Evolutionary conservation across 2,329 filamentous ascomycete genomes (phyloP).

Genomic region (Sarocladiaceae sp.): DNA sequence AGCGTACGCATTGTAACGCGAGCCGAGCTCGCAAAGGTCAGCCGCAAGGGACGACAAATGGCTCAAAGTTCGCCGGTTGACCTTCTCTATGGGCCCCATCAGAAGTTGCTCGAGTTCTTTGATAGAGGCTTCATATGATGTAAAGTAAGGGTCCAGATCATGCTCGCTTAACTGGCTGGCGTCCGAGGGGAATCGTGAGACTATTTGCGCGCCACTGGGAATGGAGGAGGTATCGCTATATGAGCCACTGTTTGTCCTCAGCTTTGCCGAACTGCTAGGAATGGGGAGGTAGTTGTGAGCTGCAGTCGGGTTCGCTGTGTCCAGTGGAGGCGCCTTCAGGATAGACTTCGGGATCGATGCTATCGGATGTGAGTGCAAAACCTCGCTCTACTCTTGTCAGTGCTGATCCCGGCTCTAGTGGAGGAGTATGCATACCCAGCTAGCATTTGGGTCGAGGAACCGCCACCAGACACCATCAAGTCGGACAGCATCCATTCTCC

Average conservation of each 20-base stretch:
- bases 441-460: constrained; percentile 95
- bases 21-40: constrained; percentile 88
- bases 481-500: constrained; percentile 85
- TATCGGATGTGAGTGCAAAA: constrained; percentile 88
- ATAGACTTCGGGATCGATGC: constrained; percentile 91
- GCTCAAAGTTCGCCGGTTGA: constrained; percentile 82
- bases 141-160: constrained; percentile 93
- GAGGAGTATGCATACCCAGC: constrained; percentile 65
- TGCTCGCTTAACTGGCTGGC: constrained; percentile 74
- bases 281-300: constrained; percentile 86
- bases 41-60: constrained; percentile 80
- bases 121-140: constrained; percentile 86
- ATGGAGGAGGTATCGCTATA: constrained; percentile 29
- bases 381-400: constrained; percentile 66
- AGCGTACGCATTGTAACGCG: constrained; percentile 95
- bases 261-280: constrained; percentile 78
- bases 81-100: constrained; percentile 92
- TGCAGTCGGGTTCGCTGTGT: constrained; percentile 85
- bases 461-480: constrained; percentile 97
- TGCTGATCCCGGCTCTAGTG: neutral
- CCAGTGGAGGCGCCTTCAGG: constrained; percentile 89
- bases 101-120: constrained; percentile 86
- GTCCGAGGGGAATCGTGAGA: constrained; percentile 79
- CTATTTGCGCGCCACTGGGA: constrained; percentile 50
- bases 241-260: constrained; percentile 55